phyloP scores from a whole-genome alignment of 495 filamentous ascomycete species.

The Staphylotrichum longicolle region DNA sequence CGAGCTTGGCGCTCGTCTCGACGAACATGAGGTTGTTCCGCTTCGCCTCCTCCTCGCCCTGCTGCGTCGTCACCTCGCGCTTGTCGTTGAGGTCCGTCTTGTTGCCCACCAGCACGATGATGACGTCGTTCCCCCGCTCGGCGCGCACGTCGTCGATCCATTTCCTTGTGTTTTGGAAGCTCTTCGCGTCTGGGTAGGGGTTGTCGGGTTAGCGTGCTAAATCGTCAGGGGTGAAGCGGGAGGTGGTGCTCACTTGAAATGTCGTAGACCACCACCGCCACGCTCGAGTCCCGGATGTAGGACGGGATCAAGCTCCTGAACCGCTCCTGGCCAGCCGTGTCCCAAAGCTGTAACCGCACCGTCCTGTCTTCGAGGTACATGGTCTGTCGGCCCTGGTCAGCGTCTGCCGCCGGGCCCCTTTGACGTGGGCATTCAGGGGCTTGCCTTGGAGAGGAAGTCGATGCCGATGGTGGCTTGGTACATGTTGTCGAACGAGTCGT shows the following conservation, averaged over 20 bases:
- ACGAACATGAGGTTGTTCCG: constrained; percentile 96
- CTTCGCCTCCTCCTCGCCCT: constrained; percentile 98
- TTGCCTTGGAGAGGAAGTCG: constrained; percentile 96
- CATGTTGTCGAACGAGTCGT: constrained; percentile 99
- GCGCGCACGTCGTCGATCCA: constrained; percentile 98
- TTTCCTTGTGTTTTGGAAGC: constrained; percentile 96
- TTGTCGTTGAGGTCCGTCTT: constrained; percentile 99
- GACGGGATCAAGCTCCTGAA: constrained; percentile 96
- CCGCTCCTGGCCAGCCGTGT: constrained; percentile 95
- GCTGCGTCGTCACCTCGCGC: constrained; percentile 87
- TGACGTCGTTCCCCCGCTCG: constrained; percentile 95
- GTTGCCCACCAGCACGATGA: constrained; percentile 97
- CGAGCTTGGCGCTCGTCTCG: constrained; percentile 96
- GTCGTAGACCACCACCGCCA: constrained; percentile 98
- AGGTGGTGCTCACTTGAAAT: constrained; percentile 65
- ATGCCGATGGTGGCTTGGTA: constrained; percentile 99
- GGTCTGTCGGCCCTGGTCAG: constrained; percentile 57
- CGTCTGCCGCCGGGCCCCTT: constrained; percentile 13
- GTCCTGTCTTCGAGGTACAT: constrained; percentile 99
- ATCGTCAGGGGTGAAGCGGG: no score
- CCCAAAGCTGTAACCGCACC: constrained; percentile 96
- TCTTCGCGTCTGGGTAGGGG: constrained; percentile 64
- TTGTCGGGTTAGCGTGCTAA: not conserved
- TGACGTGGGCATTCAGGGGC: constrained; percentile 12
- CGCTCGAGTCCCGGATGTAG: constrained; percentile 95